phyloP scores from a whole-genome alignment of 129 eudicot genomes.

The Artemisia argyi region DNA sequence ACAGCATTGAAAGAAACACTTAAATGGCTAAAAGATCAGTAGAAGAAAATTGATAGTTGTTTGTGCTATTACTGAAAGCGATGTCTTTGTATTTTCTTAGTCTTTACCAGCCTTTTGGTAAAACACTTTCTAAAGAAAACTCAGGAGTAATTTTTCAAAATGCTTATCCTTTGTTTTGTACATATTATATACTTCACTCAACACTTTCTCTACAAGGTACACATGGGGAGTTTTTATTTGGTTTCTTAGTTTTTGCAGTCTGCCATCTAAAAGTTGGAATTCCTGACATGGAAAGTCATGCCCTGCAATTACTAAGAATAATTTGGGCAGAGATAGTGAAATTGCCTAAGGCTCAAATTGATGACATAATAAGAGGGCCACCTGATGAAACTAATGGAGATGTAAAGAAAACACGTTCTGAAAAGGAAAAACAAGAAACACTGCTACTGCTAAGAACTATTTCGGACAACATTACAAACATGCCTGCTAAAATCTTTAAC shows the following conservation, averaged over 20 bases:
- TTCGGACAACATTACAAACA: background rate
- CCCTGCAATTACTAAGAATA: background rate
- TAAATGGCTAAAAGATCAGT: no score
- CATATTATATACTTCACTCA: no score
- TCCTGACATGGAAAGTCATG: constrained; percentile 2
- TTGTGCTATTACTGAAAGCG: no score
- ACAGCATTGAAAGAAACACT: no score
- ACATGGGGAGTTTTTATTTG: background rate
- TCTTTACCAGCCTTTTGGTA: no score
- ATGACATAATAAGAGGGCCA: background rate
- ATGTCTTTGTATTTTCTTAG: no score
- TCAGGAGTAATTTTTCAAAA: no score
- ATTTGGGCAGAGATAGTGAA: background rate
- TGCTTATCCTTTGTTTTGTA: no score
- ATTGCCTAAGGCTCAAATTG: background rate
- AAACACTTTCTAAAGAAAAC: no score
- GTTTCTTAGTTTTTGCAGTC: background rate
- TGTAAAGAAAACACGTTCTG: background rate
- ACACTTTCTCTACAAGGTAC: no score
- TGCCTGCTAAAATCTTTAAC: background rate
- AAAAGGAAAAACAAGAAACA: background rate
- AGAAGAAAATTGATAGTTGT: no score
- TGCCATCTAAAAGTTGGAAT: background rate
- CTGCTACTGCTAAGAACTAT: background rate
- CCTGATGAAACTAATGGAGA: background rate